phyloP scores from a whole-genome alignment of 176 grass and related monocot genomes.

The Carex myosuroides region DNA sequence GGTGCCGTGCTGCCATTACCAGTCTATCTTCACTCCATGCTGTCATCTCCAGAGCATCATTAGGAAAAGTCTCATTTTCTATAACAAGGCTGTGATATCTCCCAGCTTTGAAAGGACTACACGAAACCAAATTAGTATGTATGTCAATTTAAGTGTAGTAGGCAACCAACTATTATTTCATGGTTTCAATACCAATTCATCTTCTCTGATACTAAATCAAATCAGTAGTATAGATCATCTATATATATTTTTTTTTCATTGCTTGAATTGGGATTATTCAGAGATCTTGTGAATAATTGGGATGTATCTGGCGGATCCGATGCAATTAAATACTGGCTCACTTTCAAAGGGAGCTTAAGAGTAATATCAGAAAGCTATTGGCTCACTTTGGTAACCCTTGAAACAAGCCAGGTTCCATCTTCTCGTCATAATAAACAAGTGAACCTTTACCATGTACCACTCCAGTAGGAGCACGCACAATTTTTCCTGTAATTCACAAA shows the following conservation, averaged over 20 bases:
- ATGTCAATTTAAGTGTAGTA: not conserved
- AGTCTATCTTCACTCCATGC: conserved; percentile 93
- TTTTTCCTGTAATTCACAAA: conserved; percentile 68
- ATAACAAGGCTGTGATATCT: conserved; percentile 97
- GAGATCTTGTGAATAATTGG: not conserved
- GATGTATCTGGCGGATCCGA: not conserved
- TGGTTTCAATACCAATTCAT: not conserved
- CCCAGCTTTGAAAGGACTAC: conserved; percentile 77
- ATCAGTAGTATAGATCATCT: not conserved
- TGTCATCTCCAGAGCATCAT: conserved; percentile 59
- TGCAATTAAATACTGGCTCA: not conserved
- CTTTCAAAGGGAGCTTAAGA: not conserved
- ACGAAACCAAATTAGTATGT: not conserved
- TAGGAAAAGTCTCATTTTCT: conserved; percentile 76
- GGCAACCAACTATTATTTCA: conserved; percentile 47
- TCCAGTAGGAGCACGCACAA: conserved; percentile 85
- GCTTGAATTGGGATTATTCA: not conserved
- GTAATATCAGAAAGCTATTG: conserved; percentile 10
- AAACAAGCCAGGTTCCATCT: conserved; percentile 58
- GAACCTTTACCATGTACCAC: conserved; percentile 96
- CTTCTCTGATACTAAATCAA: not conserved
- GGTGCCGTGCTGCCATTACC: conserved; percentile 83
- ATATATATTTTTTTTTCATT: not conserved
- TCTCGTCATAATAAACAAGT: conserved; percentile 68
- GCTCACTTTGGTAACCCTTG: conserved; percentile 84